Base-by-base conservation (phyloP, 805 yeast species). In the Schwanniomyces sp. region DNA sequence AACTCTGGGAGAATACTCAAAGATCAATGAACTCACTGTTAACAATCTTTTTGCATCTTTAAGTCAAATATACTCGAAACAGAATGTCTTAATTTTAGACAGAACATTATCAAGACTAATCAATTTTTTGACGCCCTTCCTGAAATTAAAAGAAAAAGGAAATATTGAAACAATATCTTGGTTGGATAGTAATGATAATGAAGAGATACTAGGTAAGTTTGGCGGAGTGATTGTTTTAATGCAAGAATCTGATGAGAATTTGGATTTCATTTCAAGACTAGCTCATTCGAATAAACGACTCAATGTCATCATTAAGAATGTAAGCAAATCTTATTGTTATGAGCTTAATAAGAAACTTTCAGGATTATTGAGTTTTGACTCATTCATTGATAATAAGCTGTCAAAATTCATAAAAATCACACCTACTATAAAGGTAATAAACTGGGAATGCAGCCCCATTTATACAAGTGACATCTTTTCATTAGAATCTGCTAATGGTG, bases 111-210 rank as follows among this genome's bases (percentile, higher is more conserved):
- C 85, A 2, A 66, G 78, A 0, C 57, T 78, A 10, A 63, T 85
- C 47, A 81, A 86, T 57, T 69, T 69, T 32, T 64, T 84, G 30
- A 76, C 83, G 10, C 80, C 85, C 9, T 84, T 84, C 60, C 74
- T 79, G 46, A 59, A 63, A 7, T 69, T 85, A 27, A 80, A 80
- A 54, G 69, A 70, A 34, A 69, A 65, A 34, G 84, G 78, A 3
- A 67, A 82, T 44, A 78, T 85, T 42, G 71, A 69, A 28, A 69
- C 67, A 42, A 70, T 80, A 4, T 64, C 72, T 38, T 81, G 85
- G 80, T 66, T 81, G 18, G 60, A 66, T 32, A 64, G 62, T 18
- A 34, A 26, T 10, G 36, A 52, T 7, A 51, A 54, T 11, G 24
- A 25, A 6, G 43, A 43, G n/a, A 38, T 56, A 11, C 40, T 62